Evolutionary conservation across 139 green algal genomes (phyloP), one percentile per base, ranked within the genome.

Genomic region (Chlamydomonas applanata): DNA sequence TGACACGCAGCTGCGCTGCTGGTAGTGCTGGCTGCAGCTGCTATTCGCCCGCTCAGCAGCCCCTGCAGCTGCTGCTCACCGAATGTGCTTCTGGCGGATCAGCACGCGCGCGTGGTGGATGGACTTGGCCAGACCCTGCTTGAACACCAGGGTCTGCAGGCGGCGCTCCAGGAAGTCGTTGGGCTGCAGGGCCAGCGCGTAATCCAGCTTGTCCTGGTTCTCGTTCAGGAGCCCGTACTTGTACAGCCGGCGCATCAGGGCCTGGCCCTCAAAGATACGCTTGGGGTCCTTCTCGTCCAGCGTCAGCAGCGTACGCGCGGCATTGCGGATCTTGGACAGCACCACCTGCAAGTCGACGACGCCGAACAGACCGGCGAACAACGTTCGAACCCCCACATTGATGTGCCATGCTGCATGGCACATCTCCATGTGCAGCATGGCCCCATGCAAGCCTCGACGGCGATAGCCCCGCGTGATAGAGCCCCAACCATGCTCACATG

Each of bases 91-190:
- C 89, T 99, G 96, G 72, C 87, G 85, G 86, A 99, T 99, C 27
- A 99, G 91, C 52, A 99, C 94, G 77, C 96, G 93, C 0, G 96
- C 95, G 77, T 99, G 96, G 88, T 99, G 96, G 76, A 99, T 97
- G 73, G 88, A 97, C 91, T 99, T 99, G 79, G 96, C 96, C 52
- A 99, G 91, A 61, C 96, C 96, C 81, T 98, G 91, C 92, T 99
- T 99, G 89, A 99, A 99, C 29, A 99, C 96, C 40, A 98, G 86
- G 25, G 96, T 99, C 90, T 99, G 95, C 81, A 97, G 82, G 49
- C 89, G 84, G 62, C 93, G 83, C 89, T 97, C 93, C 78, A 97
- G 72, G 87, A 97, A 96, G 69, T 93, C 87, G 78, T 93, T 94
- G 81, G 49, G 94, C 87, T 83, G 93, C 75, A 99, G 85, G 17